phyloP scores from a whole-genome alignment of 1,284 basidiomycete genomes.

The Ganoderma lingzhi region DNA sequence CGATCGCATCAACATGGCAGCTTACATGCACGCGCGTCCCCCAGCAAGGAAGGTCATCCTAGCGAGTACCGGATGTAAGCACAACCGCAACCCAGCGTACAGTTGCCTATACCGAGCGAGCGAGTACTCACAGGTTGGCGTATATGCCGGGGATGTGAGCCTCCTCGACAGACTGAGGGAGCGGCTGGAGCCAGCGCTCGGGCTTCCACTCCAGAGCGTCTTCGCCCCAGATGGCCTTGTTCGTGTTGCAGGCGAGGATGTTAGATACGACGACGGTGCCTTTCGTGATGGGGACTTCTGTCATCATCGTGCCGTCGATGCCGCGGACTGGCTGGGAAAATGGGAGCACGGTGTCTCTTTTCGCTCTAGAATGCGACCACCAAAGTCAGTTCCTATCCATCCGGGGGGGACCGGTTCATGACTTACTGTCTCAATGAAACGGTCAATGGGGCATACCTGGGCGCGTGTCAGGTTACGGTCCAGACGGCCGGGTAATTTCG shows the following conservation, averaged over 20 bases:
- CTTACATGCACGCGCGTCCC: conserved; percentile 43
- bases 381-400: neutral
- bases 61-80: neutral
- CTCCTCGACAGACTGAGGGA: conserved; percentile 30
- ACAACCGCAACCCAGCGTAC: no score
- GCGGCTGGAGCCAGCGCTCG: conserved; percentile 40
- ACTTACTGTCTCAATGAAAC: conserved; percentile 6
- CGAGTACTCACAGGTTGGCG: conserved; percentile 30
- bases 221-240: conserved; percentile 60
- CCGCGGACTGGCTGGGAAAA: conserved; percentile 32
- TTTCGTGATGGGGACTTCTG: conserved; percentile 49
- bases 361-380: conserved; percentile 9
- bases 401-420: no score
- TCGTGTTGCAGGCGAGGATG: conserved; percentile 53
- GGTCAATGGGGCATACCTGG: neutral
- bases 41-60: conserved; percentile 47
- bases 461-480: neutral
- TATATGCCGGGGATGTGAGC: conserved; percentile 37
- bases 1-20: neutral
- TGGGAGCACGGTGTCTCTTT: conserved; percentile 34
- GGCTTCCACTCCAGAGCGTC: conserved; percentile 60
- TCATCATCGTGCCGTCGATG: conserved; percentile 40
- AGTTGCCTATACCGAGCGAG: neutral
- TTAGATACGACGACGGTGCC: conserved; percentile 53
- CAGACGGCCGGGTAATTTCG: neutral